Base-by-base conservation (phyloP, 108 stramenopile genomes). In the Fistulifera solaris region DNA sequence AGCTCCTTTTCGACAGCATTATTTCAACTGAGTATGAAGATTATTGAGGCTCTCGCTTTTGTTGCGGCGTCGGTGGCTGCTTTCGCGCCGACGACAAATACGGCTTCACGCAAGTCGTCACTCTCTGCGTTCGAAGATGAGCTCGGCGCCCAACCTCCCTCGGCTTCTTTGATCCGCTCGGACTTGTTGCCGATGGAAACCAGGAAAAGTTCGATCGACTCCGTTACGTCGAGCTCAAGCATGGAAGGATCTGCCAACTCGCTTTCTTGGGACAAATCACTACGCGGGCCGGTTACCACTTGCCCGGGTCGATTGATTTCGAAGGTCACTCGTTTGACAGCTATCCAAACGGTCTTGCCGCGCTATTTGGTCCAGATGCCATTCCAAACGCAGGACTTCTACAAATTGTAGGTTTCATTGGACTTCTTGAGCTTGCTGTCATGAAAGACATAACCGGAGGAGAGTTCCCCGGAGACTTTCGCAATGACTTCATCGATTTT, bases 81-180 rank as follows among this genome's bases (percentile, higher is more conserved):
- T 52, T 83, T 83, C 56, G 73, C 80, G 12, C 73, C 80, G 43
- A 54, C 66, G 48, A 65, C 65, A 48, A 46, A 65, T 40, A 67
- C 59, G 14, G 44, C 57, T 62, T 4, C 44, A 17, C 16, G 44
- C 44, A 78, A 87, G 44, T 63, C 58, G 68, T 68, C 47, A 21
- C 17, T 46, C 21, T 8, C 3, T 35, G 74, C 80, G 53, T 80
- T 94, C 69, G 81, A 81, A 62, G 58, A 63, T 40, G 90, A 88
- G 50, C 72, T 93, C 65, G 94, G 94, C 42, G 88, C 79, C 92
- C 58, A 54, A 83, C 69, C 24, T 90, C 94, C 38, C 70, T 92
- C 47, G 90, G 87, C 45, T 93, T 85, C 77, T 93, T 71, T 66
- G 90, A 92, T 75, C 89, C 89, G 55, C 70, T 87, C 26, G 61